Percentiles rank a stretch among this genome's conserved stretches.
These are phyloP conservation scores for Ceratocystis smalleyi DNA, from an alignment of 2,329 filamentous ascomycete genomes.

Conservation along the genomic window DNA sequence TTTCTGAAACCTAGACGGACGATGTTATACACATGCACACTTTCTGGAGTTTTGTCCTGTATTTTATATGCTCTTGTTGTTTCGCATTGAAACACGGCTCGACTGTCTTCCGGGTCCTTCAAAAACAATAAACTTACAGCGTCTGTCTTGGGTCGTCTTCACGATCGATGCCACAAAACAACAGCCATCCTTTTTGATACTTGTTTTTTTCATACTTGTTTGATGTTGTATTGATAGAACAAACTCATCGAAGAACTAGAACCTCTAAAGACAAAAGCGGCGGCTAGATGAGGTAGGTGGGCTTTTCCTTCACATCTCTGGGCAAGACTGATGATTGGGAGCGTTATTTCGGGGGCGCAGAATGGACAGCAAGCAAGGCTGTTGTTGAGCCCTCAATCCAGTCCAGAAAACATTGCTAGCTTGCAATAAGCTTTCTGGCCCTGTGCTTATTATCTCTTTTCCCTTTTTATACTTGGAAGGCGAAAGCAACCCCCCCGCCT, in stretches of 20 bases:
- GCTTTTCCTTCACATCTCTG: background rate
- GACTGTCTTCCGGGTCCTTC: background rate
- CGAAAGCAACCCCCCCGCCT: no score
- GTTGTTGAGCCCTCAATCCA: no score
- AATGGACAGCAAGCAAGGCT: no score
- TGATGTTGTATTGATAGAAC: background rate
- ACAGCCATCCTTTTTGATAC: background rate
- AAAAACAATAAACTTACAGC: background rate
- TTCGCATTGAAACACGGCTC: background rate
- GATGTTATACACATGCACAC: background rate
- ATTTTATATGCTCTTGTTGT: background rate
- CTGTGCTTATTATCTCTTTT: no score
- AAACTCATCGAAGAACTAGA: background rate
- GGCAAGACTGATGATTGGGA: background rate
- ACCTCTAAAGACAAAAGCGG: background rate
- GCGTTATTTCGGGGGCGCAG: no score
- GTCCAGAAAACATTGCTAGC: no score
- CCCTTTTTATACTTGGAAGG: no score
- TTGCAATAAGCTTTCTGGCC: no score
- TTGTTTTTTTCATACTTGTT: background rate
- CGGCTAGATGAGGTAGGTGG: background rate
- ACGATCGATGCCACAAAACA: background rate
- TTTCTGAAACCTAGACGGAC: background rate
- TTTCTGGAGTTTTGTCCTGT: background rate
- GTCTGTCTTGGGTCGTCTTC: background rate